Evolutionary conservation across 441 rosid species (phyloP), one percentile per base, ranked within the genome.

Genomic region (Pelargonium myrrhifolium): DNA sequence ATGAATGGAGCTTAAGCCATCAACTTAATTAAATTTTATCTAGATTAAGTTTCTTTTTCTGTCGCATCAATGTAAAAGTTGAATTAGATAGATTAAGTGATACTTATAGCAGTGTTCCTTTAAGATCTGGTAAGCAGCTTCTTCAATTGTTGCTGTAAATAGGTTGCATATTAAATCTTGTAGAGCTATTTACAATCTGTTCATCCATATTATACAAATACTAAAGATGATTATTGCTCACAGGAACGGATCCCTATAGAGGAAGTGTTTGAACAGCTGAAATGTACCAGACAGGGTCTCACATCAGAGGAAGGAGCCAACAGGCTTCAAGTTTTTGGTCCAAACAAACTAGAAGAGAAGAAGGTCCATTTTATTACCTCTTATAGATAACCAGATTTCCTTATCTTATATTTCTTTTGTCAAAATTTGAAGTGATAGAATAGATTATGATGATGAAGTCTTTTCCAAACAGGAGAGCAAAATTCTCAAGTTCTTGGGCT

Each of bases 321-420:
- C 72, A 74, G 98, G 82, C 89, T 92, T 26, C 84, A 82, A 45
- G 86, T 85, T 51, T 90, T 88, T 77, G 97, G 95, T 40, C 95
- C 88, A 22, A 90, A 90, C 93, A 90, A 88, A 75, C 85, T 90
- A 12, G 90, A 90, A 79, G 95, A 90, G 84, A 90, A 88, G 76
- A 87, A 85, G 93, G 97, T 87, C 39, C 56, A 17, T 53, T 6
- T 35, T 35, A 35, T 35, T 35, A 35, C 39, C 39, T 35, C 39
- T 35, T 35, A 6, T 35, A 35, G 39, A 35, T 60, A 12, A 17
- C 7, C 10, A 20, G 9, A n/a, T 2, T 22, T 64, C 21, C 21
- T 35, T 45, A 0, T 47, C 61, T 60, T n/a, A 21, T n/a, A 37
- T 10, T 6, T 21, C 37, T 42, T 37, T 11, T 51, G 26, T 43